Base-by-base conservation (phyloP, 2,329 filamentous ascomycete genomes). In the Cadophora luteo-olivacea region DNA sequence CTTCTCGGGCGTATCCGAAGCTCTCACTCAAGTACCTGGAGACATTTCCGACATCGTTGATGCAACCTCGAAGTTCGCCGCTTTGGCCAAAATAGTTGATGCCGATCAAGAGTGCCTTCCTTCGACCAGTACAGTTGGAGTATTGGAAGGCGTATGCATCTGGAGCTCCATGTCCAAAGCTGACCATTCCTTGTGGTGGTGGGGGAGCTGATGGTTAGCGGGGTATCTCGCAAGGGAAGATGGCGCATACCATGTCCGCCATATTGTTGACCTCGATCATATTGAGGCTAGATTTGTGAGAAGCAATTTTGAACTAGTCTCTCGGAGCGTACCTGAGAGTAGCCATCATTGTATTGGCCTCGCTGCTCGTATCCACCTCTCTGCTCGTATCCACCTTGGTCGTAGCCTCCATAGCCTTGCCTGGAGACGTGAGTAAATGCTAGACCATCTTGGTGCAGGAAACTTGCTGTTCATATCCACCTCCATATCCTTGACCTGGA, bases 1-100 rank as follows among this genome's bases (percentile, higher is more conserved):
- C 94, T 80, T 97, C 94, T 69, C 93, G 86, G 81, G 93, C 94
- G 80, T 97, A 98, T 29, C 92, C 92, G 79, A 96, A 97, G 78
- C 93, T 90, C 80, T 94, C 89, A 69, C 92, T 93, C 67, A 97
- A 84, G 78, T 97, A 97, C 58, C 87, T 86, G n/a, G 93, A 97
- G 92, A 98, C 97, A 83, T 97, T 97, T 81, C 94, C 92, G 52
- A 97, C 94, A 78, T 98, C 95, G 78, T 98, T 97, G 84, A 97
- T 97, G 78, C 95, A 97, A 55, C 95, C 95, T 67, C 93, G 86
- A 55, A 97, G 84, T 83, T 97, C 92, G 24, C 94, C 94, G 66
- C 92, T 89, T 82, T 97, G 94, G 62, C 92, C 90, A 78, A 97
- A 97, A 82, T 97, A 97, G 82, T 97, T 97, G 84, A 97, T 97